These are phyloP conservation scores for Arctium minus DNA, from an alignment of 129 eudicot species.

Conservation along the genomic window DNA sequence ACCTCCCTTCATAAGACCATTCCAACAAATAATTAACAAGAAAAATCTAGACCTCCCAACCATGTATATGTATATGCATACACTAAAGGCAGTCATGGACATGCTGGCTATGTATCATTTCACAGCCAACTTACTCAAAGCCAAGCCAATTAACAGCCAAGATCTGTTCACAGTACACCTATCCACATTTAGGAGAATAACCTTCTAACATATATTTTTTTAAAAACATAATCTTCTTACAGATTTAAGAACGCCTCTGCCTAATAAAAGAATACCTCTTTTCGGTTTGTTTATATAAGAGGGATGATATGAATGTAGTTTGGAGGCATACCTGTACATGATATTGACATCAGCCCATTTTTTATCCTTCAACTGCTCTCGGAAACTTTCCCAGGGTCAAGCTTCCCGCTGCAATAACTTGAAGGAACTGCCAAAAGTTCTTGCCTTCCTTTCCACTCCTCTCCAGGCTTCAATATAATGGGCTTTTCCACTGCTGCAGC, in stretches of 20 bases:
- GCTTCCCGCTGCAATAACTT: constrained; percentile 70
- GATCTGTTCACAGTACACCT: too few species aligned
- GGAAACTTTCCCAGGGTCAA: constrained; percentile 55
- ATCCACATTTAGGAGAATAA: background rate
- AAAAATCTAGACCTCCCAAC: too few species aligned
- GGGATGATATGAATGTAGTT: background rate
- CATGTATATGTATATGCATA: too few species aligned
- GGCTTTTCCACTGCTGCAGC: constrained; percentile 66
- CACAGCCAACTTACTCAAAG: too few species aligned
- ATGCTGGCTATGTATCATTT: too few species aligned
- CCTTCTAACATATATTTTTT: background rate
- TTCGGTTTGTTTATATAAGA: too few species aligned
- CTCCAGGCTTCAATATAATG: constrained; percentile 66
- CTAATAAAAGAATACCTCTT: background rate
- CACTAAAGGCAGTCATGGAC: too few species aligned
- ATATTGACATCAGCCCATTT: background rate
- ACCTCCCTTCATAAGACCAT: too few species aligned
- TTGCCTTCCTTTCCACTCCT: constrained; percentile 80
- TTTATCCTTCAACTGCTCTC: background rate
- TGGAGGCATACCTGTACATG: background rate
- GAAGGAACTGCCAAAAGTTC: constrained; percentile 72
- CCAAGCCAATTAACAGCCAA: too few species aligned
- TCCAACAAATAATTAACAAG: too few species aligned
- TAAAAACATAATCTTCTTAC: background rate
- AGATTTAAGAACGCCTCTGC: background rate